Evolutionary conservation across 495 filamentous ascomycete species (phyloP).

Genomic region (Penicillium diatomitis): DNA sequence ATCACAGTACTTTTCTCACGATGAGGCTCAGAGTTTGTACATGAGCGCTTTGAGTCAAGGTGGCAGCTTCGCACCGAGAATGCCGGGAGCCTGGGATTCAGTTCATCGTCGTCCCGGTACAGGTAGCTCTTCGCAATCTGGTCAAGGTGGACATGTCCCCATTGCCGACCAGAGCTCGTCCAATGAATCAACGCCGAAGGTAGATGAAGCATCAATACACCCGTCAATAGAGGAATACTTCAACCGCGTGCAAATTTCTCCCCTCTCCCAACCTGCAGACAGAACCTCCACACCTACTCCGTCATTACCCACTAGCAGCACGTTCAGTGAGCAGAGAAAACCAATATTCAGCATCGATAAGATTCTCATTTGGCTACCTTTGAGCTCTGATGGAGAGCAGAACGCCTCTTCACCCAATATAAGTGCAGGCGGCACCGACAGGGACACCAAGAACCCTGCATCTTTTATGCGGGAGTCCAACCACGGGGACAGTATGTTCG

Average conservation of each 20-base stretch:
- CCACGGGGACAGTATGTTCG: slow-evolving; percentile 21
- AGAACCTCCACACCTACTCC: slow-evolving; percentile 11
- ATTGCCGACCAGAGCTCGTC: slow-evolving; percentile 8
- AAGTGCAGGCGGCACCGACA: slow-evolving; percentile 5
- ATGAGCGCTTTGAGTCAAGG: slow-evolving; percentile 62
- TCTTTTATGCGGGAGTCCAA: slow-evolving; percentile 11
- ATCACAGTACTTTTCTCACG: slow-evolving; percentile 78
- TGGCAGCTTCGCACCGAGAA: slow-evolving; percentile 34
- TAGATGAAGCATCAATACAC: slow-evolving; percentile 9
- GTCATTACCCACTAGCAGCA: slow-evolving; percentile 13
- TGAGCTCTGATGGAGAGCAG: slow-evolving; percentile 4
- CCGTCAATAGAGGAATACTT: too few relatives aligned
- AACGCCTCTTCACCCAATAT: slow-evolving; percentile 1
- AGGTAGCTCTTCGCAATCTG: neutral
- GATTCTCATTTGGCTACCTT: slow-evolving; percentile 29
- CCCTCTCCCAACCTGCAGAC: slow-evolving; percentile 10
- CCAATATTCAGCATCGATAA: slow-evolving; percentile 27
- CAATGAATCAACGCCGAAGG: slow-evolving; percentile 21
- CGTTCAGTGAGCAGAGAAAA: slow-evolving; percentile 22
- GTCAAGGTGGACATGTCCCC: neutral
- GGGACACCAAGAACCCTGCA: slow-evolving; percentile 17
- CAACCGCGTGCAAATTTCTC: neutral
- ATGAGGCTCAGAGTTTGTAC: slow-evolving; percentile 94
- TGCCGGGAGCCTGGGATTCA: slow-evolving; percentile 55
- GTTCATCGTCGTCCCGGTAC: slow-evolving; percentile 10